Conservation (phyloP, 116 monocot species). For the Zostera marina region DNA sequence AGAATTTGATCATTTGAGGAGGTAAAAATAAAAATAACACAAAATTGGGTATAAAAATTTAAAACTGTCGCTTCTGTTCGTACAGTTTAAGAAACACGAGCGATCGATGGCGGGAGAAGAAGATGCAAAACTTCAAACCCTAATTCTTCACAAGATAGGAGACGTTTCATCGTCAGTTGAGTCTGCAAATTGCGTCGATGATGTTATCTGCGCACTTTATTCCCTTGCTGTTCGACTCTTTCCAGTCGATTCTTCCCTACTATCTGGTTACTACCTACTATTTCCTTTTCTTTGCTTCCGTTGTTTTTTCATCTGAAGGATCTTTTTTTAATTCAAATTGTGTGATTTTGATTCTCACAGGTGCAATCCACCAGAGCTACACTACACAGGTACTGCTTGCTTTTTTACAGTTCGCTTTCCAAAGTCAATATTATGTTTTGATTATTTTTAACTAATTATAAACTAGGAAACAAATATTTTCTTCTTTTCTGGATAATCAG, state of each 20-base stretch:
- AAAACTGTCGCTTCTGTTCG: too few relatives aligned
- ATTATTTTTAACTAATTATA: too few relatives aligned
- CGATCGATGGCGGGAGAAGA: background rate
- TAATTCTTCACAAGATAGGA: conserved; percentile 12
- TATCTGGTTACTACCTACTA: conserved; percentile 21
- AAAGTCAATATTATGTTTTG: too few relatives aligned
- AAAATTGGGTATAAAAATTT: too few relatives aligned
- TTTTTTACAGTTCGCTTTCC: too few relatives aligned
- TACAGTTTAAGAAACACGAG: background rate
- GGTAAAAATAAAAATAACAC: too few relatives aligned
- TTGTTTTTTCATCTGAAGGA: background rate
- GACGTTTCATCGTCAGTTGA: conserved; percentile 25
- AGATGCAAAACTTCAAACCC: conserved; percentile 1
- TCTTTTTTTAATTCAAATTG: background rate
- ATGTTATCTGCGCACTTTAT: conserved; percentile 72
- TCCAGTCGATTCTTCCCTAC: conserved; percentile 43
- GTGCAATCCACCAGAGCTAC: conserved; percentile 25
- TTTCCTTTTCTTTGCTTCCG: background rate
- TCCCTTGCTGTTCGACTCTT: conserved; percentile 65
- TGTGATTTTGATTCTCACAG: conserved; percentile 17
- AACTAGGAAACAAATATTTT: background rate
- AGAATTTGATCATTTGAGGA: too few relatives aligned
- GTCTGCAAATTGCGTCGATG: conserved; percentile 38
- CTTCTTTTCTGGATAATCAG: background rate
- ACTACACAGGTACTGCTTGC: conserved; percentile 29